Conservation (phyloP, 768 basidiomycete species). For the Saitozyma podzolica region DNA sequence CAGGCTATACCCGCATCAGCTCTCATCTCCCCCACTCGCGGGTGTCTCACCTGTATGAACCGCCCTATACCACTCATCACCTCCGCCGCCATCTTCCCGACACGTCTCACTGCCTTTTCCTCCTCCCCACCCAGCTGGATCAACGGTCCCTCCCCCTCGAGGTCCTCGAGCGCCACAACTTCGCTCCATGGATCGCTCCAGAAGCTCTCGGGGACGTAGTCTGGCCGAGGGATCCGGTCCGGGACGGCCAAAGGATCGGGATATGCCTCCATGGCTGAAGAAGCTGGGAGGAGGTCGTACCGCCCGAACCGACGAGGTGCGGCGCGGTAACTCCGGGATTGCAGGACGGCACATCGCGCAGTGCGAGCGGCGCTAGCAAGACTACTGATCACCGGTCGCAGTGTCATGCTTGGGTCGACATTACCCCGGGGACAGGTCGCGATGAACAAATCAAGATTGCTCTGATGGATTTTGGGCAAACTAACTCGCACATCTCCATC, state of each 20-base stretch:
- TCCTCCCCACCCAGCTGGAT: slow-evolving; percentile 62
- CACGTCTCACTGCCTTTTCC: slow-evolving; percentile 60
- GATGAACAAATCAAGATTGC: too few relatives aligned
- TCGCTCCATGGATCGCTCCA: slow-evolving; percentile 36
- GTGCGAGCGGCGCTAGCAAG: too few relatives aligned
- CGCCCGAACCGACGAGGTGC: slow-evolving; percentile 26
- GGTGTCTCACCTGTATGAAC: slow-evolving; percentile 53
- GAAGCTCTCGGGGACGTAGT: slow-evolving; percentile 57
- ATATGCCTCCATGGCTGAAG: slow-evolving; percentile 30
- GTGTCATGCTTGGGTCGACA: too few relatives aligned
- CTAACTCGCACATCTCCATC: too few relatives aligned
- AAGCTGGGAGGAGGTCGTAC: slow-evolving; percentile 27
- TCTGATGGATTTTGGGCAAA: too few relatives aligned
- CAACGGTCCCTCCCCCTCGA: slow-evolving; percentile 44
- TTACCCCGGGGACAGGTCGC: too few relatives aligned
- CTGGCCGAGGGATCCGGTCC: slow-evolving; percentile 59
- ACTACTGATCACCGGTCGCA: too few relatives aligned
- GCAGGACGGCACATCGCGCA: neutral
- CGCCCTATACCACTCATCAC: slow-evolving; percentile 64
- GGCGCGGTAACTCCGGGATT: slow-evolving; percentile 6
- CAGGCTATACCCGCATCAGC: slow-evolving; percentile 37
- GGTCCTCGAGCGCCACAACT: slow-evolving; percentile 16
- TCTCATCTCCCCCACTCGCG: neutral
- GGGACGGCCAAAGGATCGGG: slow-evolving; percentile 58
- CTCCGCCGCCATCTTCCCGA: slow-evolving; percentile 61